Evolutionary conservation across 2,329 filamentous ascomycete species (phyloP), one percentile per base, ranked within the genome.

Genomic region (Colletotrichum liaoningense): DNA sequence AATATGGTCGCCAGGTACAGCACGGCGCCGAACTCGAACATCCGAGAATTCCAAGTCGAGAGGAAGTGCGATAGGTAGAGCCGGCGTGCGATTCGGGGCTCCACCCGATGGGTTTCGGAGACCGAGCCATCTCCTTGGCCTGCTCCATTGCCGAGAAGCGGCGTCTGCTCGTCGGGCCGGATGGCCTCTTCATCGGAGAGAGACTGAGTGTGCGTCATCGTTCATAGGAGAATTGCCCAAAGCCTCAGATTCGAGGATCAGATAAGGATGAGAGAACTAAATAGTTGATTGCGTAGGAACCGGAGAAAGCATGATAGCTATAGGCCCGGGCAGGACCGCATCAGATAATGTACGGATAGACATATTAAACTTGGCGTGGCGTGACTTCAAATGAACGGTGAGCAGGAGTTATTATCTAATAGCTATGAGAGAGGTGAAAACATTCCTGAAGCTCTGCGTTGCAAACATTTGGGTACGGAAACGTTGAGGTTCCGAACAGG

Each of bases 11-110:
- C 84, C 19, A 87, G 79, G 74, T 84, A 87, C 11, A 87, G 77
- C 3, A 87, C 82, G 1, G 85, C 82, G 8, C 84, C 85, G 55
- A 88, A 88, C 73, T 88, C 86, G 70, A 87, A 88, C 76, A 84
- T 80, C 55, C 86, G 84, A 1, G 85, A 85, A 74, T 87, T 87
- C 84, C 84, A 87, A 70, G 85, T 84, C 6, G 86, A 87, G 0
- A 87, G 79, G 63, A 83, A 82, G 71, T 87, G 86, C 1, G 85
- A 87, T 30, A 82, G 75, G 71, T 86, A 87, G 9, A 87, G 79
- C 2, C 77, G 66, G 46, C 62, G 49, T 14, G 62, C 12, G 7
- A 35, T 55, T 6, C 22, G 46, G 19, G 28, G 62, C 14, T 30
- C 5, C 30, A 38, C 30, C 46, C 19, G 8, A 14, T 55, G 28